phyloP scores from a whole-genome alignment of 2,329 filamentous ascomycete genomes.

The Beauveria caledonica region DNA sequence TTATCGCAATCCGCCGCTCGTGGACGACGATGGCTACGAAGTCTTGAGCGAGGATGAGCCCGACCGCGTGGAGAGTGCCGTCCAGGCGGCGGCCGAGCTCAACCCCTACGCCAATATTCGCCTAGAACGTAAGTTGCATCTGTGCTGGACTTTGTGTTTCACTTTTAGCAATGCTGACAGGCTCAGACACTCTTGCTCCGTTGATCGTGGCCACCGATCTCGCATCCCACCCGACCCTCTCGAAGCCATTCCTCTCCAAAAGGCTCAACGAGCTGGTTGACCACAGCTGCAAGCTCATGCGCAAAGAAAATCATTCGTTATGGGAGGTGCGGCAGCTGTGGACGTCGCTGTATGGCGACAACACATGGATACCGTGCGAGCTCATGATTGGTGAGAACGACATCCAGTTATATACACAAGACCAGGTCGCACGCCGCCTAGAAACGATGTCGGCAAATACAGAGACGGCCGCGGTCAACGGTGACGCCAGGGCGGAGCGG shows the following conservation, averaged over 20 bases:
- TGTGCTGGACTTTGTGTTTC: background rate
- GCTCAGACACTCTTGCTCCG: constrained; percentile 62
- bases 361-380: constrained; percentile 56
- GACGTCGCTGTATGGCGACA: constrained; percentile 66
- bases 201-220: constrained; percentile 68
- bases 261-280: constrained; percentile 63
- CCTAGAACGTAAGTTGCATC: constrained; percentile 53
- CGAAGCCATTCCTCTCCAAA: constrained; percentile 64
- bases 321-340: constrained; percentile 69
- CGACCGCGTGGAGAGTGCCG: constrained; percentile 51
- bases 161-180: constrained; percentile 19
- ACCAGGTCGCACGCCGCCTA: constrained; percentile 32
- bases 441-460: constrained; percentile 22
- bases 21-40: constrained; percentile 73
- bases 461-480: constrained; percentile 13
- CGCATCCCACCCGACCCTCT: constrained; percentile 64
- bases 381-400: constrained; percentile 50
- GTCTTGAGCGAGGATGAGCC: constrained; percentile 66
- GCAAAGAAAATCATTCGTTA: constrained; percentile 64
- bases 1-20: constrained; percentile 60
- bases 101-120: constrained; percentile 68
- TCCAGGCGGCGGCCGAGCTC: constrained; percentile 55
- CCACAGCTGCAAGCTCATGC: constrained; percentile 62
- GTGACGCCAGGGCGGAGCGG: constrained; percentile 13
- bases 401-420: constrained; percentile 44